Evolutionary conservation across 2,329 filamentous ascomycete species (phyloP).

Genomic region (Aciculosporium take): DNA sequence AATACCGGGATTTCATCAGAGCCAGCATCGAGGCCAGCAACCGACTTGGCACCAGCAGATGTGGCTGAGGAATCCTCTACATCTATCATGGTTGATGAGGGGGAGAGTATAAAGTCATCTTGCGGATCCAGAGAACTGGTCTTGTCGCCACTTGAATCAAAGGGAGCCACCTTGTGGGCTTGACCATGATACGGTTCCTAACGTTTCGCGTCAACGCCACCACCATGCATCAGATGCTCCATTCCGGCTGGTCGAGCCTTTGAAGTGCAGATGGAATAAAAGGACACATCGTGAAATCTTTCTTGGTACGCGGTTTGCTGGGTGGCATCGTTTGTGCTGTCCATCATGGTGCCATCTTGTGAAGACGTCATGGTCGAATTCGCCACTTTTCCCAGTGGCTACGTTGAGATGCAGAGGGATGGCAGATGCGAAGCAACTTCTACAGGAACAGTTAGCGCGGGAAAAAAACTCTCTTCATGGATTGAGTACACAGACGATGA

Average conservation of each 20-base stretch:
- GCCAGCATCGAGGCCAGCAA: background rate
- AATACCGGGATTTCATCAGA: background rate
- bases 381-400: slow-evolving; percentile 3
- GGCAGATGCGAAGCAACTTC: background rate
- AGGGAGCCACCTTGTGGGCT: slow-evolving; percentile 10
- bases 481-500: background rate
- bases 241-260: slow-evolving; percentile 16
- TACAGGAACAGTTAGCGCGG: background rate
- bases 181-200: slow-evolving; percentile 3
- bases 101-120: slow-evolving; percentile 3
- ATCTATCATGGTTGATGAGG: slow-evolving; percentile 5
- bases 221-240: slow-evolving; percentile 7
- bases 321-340: slow-evolving; percentile 11
- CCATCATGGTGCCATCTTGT: slow-evolving; percentile 7
- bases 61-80: background rate
- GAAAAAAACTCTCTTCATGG: background rate
- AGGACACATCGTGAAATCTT: background rate
- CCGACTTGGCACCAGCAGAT: background rate
- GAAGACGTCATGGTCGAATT: slow-evolving; percentile 15
- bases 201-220: background rate
- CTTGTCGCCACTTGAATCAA: slow-evolving; percentile 4
- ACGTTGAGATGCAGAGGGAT: background rate
- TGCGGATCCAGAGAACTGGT: background rate
- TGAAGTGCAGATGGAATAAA: slow-evolving; percentile 11
- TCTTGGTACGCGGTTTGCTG: slow-evolving; percentile 9